Conservation (phyloP, 441 rosid species). For the Erodium texanum region DNA sequence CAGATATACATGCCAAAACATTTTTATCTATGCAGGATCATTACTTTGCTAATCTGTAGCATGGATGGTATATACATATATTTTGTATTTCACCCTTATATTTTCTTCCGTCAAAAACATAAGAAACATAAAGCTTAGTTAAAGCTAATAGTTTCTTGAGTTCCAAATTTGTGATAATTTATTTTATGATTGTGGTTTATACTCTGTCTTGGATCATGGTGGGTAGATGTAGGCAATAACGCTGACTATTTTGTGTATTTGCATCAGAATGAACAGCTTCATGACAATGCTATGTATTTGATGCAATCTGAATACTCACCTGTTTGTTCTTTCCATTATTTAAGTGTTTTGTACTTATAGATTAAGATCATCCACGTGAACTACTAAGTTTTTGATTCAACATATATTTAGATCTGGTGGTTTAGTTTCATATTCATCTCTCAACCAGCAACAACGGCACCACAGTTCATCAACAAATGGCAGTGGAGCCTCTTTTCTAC, state of each 20-base stretch:
- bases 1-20: too few relatives aligned
- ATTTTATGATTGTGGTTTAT: background rate
- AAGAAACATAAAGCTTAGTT: conserved; percentile 16
- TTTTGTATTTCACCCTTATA: background rate
- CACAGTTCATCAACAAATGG: conserved; percentile 69
- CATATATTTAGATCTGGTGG: conserved; percentile 83
- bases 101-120: background rate
- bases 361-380: conserved; percentile 8
- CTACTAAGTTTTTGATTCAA: conserved; percentile 17
- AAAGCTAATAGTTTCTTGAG: background rate
- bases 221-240: conserved; percentile 53
- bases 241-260: conserved; percentile 83
- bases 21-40: too few relatives aligned
- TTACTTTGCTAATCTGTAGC: too few relatives aligned
- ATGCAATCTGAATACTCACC: conserved; percentile 95
- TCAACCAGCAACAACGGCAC: conserved; percentile 55
- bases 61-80: too few relatives aligned
- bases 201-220: background rate
- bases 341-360: background rate
- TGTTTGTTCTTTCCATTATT: conserved; percentile 35
- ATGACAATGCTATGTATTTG: conserved; percentile 72
- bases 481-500: conserved; percentile 51
- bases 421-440: conserved; percentile 61
- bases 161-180: background rate
- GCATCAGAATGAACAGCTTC: conserved; percentile 93